Evolutionary conservation across 345 rosid genomes (phyloP).

Genomic region (Eucalyptus lansdowneana): DNA sequence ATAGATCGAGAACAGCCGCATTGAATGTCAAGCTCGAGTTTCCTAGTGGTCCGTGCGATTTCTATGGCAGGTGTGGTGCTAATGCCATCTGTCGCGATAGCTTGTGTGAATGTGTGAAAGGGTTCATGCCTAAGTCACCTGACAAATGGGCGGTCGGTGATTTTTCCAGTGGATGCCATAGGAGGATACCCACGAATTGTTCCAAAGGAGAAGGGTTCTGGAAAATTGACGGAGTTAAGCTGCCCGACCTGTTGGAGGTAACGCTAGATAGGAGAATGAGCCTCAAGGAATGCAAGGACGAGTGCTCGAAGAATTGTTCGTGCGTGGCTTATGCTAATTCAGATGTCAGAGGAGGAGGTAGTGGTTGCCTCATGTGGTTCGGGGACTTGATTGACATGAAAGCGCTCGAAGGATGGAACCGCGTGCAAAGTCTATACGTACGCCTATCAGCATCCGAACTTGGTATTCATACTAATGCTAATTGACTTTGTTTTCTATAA

Average conservation of each 20-base stretch:
- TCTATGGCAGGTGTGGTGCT: no score
- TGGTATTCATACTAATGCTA: no score
- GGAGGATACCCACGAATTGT: not conserved
- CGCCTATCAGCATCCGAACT: no score
- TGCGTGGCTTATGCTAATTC: conserved; percentile 10
- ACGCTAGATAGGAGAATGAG: not conserved
- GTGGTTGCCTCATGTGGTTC: no score
- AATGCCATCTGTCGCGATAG: no score
- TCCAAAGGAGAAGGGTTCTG: not conserved
- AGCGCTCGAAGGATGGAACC: no score
- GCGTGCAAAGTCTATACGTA: no score
- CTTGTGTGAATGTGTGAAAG: conserved; percentile 12
- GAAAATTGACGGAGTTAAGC: not conserved
- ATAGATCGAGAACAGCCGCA: no score
- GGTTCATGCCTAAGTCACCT: conserved; percentile 12
- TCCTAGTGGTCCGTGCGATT: no score
- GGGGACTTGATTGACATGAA: no score
- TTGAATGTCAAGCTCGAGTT: no score
- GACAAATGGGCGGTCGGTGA: conserved; percentile 5
- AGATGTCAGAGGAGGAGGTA: not conserved
- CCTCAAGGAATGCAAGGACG: conserved; percentile 1
- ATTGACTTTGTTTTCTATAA: not conserved
- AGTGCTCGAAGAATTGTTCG: conserved; percentile 10
- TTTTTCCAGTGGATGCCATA: not conserved
- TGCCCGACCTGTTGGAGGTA: conserved; percentile 1